Evolutionary conservation across 2,329 filamentous ascomycete species (phyloP).

Genomic region (Fusarium veterinarium): DNA sequence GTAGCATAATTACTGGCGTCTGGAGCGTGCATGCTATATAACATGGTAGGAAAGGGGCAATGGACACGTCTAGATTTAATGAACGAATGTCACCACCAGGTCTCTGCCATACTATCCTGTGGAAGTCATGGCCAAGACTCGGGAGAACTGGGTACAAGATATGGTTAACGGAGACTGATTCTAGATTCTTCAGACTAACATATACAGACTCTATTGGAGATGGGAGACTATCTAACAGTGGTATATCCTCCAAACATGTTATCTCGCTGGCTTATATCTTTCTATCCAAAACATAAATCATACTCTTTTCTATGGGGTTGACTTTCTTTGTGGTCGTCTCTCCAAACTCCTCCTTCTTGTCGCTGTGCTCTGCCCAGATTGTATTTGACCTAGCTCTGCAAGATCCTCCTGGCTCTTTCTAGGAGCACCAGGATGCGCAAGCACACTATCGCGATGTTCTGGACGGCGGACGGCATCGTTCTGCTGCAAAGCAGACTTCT

Average conservation of each 20-base stretch:
- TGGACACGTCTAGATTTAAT: conserved; percentile 6
- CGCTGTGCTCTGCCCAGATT: conserved; percentile 46
- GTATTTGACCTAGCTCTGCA: conserved; percentile 49
- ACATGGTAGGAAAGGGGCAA: neutral
- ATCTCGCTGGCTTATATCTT: neutral
- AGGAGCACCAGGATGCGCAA: conserved; percentile 43
- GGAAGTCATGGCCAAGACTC: neutral
- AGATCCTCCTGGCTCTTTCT: conserved; percentile 51
- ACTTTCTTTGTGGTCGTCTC: conserved; percentile 26
- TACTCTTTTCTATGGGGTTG: conserved; percentile 7
- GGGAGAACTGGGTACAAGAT: neutral
- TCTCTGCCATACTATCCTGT: neutral
- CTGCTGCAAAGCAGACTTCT: conserved; percentile 29
- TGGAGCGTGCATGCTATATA: neutral
- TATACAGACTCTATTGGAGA: neutral
- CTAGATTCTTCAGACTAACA: neutral
- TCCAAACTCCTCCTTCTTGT: conserved; percentile 46
- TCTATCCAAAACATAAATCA: neutral
- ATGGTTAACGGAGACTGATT: neutral
- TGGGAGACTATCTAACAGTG: neutral
- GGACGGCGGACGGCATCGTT: neutral
- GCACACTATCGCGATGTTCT: conserved; percentile 40
- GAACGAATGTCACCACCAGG: conserved; percentile 14
- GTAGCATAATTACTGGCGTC: conserved; percentile 26
- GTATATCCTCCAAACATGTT: conserved; percentile 14